A percentile compares a stretch with the other conserved stretches of the same genome.
Conservation (phyloP, 2,329 filamentous ascomycete species). For the Pseudohalonectria lignicola region DNA sequence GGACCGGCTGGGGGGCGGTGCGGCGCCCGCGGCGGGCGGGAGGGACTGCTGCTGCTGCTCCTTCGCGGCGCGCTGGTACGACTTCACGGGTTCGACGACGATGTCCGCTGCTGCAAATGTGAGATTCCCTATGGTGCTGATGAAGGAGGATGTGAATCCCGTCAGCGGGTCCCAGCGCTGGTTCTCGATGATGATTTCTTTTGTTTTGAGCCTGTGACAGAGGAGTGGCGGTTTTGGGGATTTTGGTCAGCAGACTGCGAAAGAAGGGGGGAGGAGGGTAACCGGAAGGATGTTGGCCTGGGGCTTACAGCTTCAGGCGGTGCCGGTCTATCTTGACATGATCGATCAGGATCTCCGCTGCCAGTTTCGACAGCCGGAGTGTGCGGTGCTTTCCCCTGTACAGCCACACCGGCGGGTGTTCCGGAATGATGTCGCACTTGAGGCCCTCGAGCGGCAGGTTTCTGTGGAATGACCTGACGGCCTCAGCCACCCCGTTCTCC, state of each 20-base stretch:
- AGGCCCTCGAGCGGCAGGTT: slow-evolving; percentile 21
- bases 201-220: slow-evolving; percentile 14
- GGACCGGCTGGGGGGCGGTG: neutral
- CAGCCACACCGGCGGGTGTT: slow-evolving; percentile 40
- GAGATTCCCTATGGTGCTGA: slow-evolving; percentile 6
- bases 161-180: slow-evolving; percentile 21
- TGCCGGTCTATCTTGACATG: slow-evolving; percentile 38
- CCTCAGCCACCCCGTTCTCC: slow-evolving; percentile 25
- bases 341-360: slow-evolving; percentile 39
- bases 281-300: too few relatives aligned
- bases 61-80: slow-evolving; percentile 4
- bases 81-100: slow-evolving; percentile 8
- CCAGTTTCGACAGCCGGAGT: slow-evolving; percentile 36
- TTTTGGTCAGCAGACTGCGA: too few relatives aligned
- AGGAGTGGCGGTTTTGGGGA: too few relatives aligned
- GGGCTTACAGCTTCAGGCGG: slow-evolving; percentile 30
- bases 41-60: neutral
- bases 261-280: too few relatives aligned
- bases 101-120: slow-evolving; percentile 7
- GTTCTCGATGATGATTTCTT: slow-evolving; percentile 18
- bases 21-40: too few relatives aligned
- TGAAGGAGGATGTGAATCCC: slow-evolving; percentile 9
- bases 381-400: slow-evolving; percentile 25
- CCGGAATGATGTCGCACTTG: slow-evolving; percentile 23
- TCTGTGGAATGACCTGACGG: slow-evolving; percentile 27